Percentiles rank a stretch among this genome's conserved stretches.
phyloP scores from a whole-genome alignment of 2,329 filamentous ascomycete species.

The Scorias spongiosa region DNA sequence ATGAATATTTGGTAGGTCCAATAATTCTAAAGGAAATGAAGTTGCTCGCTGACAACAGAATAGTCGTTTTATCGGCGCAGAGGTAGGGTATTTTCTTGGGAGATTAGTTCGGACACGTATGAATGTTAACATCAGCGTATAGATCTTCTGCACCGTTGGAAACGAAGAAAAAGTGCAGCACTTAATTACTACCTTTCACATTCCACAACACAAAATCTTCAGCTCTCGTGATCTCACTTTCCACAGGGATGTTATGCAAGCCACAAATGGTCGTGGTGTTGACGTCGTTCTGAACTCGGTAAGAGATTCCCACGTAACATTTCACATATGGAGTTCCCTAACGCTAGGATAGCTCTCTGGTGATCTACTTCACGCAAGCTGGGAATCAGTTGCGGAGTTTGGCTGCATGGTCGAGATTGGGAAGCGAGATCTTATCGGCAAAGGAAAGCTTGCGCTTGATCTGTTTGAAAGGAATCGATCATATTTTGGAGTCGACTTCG shows the following conservation, averaged over 20 bases:
- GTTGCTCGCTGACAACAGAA: too few relatives aligned
- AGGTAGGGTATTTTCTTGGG: conserved; percentile 4
- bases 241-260: conserved; percentile 8
- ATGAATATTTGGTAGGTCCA: conserved; percentile 9
- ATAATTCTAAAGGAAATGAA: too few relatives aligned
- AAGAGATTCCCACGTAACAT: background rate
- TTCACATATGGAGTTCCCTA: too few relatives aligned
- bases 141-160: conserved; percentile 16
- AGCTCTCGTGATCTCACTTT: conserved; percentile 15
- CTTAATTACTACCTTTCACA: conserved; percentile 9
- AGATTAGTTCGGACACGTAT: too few relatives aligned
- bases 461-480: conserved; percentile 6
- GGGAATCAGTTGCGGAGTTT: conserved; percentile 14
- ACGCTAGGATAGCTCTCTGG: conserved; percentile 5
- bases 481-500: conserved; percentile 5
- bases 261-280: conserved; percentile 16
- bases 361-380: conserved; percentile 12
- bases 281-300: conserved; percentile 20
- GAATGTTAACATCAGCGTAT: conserved; percentile 1
- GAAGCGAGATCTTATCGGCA: conserved; percentile 7
- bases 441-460: conserved; percentile 6
- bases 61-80: background rate
- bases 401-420: conserved; percentile 19
- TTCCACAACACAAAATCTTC: conserved; percentile 17
- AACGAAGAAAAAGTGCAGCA: conserved; percentile 9